Conservation (phyloP, 371 early-diverging fungal genomes). For the Syncephalastrum racemosum region DNA sequence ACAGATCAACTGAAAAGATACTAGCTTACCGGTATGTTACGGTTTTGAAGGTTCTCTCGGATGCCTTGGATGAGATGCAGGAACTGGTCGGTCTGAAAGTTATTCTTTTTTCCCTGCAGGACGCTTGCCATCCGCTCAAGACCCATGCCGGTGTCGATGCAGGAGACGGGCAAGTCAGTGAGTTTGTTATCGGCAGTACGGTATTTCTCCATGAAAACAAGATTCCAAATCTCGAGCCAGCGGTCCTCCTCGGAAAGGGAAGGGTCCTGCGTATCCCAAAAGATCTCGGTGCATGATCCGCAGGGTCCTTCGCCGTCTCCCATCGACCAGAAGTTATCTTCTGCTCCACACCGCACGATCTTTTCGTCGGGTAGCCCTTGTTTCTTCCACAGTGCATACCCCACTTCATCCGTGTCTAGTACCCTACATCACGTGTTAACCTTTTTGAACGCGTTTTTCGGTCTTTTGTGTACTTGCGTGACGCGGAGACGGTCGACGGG, state of each 20-base stretch:
- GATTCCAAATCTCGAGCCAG: conserved; percentile 84
- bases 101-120: conserved; percentile 59
- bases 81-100: conserved; percentile 76
- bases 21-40: conserved; percentile 35
- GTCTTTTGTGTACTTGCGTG: conserved; percentile 42
- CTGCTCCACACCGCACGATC: conserved; percentile 59
- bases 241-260: conserved; percentile 46
- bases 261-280: conserved; percentile 70
- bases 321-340: conserved; percentile 86
- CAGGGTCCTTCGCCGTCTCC: conserved; percentile 85
- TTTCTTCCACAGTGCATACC: conserved; percentile 64
- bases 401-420: conserved; percentile 65
- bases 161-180: conserved; percentile 55
- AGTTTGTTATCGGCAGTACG: conserved; percentile 57
- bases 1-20: not conserved
- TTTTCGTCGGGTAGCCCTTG: conserved; percentile 60
- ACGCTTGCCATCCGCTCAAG: conserved; percentile 73
- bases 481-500: conserved; percentile 65
- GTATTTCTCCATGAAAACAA: conserved; percentile 83
- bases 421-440: conserved; percentile 43
- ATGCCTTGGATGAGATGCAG: conserved; percentile 46
- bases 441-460: not conserved
- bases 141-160: conserved; percentile 86
- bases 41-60: conserved; percentile 31
- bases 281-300: conserved; percentile 82